Evolutionary conservation across 495 filamentous ascomycete genomes (phyloP), one percentile per base, ranked within the genome.

Genomic region (Podospora pseudoanserina): DNA sequence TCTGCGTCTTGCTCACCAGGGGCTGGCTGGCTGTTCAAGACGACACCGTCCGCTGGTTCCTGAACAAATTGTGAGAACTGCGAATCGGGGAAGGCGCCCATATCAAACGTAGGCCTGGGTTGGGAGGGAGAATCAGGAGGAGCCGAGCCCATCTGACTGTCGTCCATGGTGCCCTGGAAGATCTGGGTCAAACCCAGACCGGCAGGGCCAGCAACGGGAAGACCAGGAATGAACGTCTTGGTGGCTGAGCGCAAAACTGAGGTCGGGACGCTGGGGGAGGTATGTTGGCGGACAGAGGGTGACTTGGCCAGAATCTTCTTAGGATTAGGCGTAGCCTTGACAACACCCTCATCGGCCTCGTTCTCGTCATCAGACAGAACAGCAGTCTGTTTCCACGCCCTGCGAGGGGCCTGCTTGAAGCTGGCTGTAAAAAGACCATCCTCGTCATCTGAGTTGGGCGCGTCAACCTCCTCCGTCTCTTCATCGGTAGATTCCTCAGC

Each of bases 111-210:
- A 4, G 83, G 81, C 68, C 77, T 77, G 4, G 81, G 79, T 28
- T 77, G 74, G 6, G 73, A 66, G n/a, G 80, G 79, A 2, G 76
- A 79, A 49, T 67, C 67, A 30, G 69, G 64, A 4, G 70, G 69
- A 11, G n/a, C n/a, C 5, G 72, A 71, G 13, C 74, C 79, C 61
- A 65, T 70, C 75, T 83, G 79, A 67, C 86, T 87, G 39, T 91
- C 86, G 61, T 89, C 91, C 86, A 97, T 89, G 2, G 94, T 97
- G 28, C 91, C 92, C n/a, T 91, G 90, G 76, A 97, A 97, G 64
- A 92, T 92, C 75, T 97, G 94, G 4, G 93, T 97, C 62, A 97
- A 83, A 56, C 93, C 91, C 66, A 96, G 77, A 2, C 85, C 85
- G 30, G 82, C 86, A 53, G 88, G 86, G 28, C 82, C 82, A 68